phyloP scores from a whole-genome alignment of 2,329 filamentous ascomycete genomes.

The Aspergillus pseudonomiae region DNA sequence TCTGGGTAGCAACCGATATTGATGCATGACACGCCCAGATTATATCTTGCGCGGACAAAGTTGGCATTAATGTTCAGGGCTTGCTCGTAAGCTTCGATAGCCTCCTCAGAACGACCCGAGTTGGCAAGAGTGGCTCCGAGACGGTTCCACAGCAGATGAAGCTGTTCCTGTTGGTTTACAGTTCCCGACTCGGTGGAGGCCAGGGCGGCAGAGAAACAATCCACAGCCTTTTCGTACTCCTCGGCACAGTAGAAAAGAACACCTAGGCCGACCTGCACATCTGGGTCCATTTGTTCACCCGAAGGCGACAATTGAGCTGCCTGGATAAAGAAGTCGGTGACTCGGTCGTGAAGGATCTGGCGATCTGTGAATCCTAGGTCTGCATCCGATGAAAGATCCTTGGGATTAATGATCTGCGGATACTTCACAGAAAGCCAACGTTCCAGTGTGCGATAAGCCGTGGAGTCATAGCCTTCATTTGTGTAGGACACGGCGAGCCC shows the following conservation, averaged over 20 bases:
- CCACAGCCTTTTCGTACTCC: constrained; percentile 97
- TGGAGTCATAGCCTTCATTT: constrained; percentile 97
- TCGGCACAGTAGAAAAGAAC: constrained; percentile 98
- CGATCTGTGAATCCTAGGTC: constrained; percentile 95
- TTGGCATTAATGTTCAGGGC: constrained; percentile 88
- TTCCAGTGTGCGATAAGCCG: constrained; percentile 92
- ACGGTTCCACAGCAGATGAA: constrained; percentile 96
- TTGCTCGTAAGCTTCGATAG: constrained; percentile 94
- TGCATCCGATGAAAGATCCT: constrained; percentile 71
- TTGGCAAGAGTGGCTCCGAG: constrained; percentile 95
- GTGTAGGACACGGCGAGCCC: constrained; percentile 95
- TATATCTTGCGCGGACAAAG: constrained; percentile 96
- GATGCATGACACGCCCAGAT: constrained; percentile 93
- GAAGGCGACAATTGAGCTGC: constrained; percentile 90
- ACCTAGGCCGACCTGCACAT: constrained; percentile 95
- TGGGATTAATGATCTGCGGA: constrained; percentile 74
- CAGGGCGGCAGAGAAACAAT: constrained; percentile 93
- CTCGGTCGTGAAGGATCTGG: constrained; percentile 82
- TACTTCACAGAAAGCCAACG: constrained; percentile 97
- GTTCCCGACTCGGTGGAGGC: constrained; percentile 81
- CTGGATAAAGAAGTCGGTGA: constrained; percentile 87
- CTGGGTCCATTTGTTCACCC: constrained; percentile 95
- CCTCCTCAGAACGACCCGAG: constrained; percentile 88
- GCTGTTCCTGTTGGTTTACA: constrained; percentile 80
- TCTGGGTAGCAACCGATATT: constrained; percentile 95